Evolutionary conservation across 805 yeast genomes (phyloP).

Genomic region (Wickerhamomyces kurtzmanii): DNA sequence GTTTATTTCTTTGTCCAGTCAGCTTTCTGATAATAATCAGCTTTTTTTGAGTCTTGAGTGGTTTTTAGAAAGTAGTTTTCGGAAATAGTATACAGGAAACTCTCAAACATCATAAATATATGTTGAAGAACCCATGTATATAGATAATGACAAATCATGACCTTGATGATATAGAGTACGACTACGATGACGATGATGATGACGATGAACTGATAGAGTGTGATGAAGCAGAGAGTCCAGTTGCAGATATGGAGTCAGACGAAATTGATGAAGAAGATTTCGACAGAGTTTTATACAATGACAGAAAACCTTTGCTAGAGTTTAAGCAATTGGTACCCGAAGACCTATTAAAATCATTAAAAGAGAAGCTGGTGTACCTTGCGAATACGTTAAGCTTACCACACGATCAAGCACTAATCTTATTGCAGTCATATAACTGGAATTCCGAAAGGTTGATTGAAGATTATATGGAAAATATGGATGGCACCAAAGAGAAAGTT

Average conservation of each 20-base stretch:
- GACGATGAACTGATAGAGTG: no score
- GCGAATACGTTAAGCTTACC: slow-evolving; percentile 26
- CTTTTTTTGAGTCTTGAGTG: no score
- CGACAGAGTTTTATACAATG: neutral
- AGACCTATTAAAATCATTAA: slow-evolving; percentile 11
- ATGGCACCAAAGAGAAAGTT: slow-evolving; percentile 20
- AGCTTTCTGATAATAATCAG: no score
- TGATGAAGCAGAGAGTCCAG: slow-evolving; percentile 12
- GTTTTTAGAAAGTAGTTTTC: no score
- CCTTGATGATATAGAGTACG: slow-evolving; percentile 6
- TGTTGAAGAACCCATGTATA: no score
- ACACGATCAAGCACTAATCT: slow-evolving; percentile 26
- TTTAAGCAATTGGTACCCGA: slow-evolving; percentile 18
- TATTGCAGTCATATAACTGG: slow-evolving; percentile 46
- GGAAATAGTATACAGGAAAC: no score
- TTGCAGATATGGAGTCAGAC: slow-evolving; percentile 4
- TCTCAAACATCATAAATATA: no score
- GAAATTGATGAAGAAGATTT: slow-evolving; percentile 1
- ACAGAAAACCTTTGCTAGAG: neutral
- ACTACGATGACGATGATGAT: slow-evolving; percentile 14
- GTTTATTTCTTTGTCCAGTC: no score
- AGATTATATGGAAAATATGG: slow-evolving; percentile 36
- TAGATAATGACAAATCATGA: no score
- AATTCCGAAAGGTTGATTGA: slow-evolving; percentile 49
- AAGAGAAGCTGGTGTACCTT: slow-evolving; percentile 21